A percentile compares a stretch with the other conserved stretches of the same genome.
phyloP scores from a whole-genome alignment of 768 basidiomycete genomes.

The Amanita subjunquillea region DNA sequence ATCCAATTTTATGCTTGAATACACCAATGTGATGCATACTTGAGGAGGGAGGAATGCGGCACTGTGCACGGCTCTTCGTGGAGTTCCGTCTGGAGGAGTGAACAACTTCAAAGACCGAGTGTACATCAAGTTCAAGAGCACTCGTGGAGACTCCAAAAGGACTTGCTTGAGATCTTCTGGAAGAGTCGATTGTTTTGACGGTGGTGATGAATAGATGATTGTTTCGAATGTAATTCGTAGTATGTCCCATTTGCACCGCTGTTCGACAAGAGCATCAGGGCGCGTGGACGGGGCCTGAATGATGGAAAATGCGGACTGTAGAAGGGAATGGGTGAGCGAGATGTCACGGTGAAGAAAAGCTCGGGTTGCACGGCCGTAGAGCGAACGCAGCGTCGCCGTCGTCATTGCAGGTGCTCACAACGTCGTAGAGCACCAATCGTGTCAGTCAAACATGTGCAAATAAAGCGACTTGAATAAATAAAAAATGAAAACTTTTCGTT shows the following conservation, averaged over 20 bases:
- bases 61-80: conserved; percentile 25
- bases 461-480: no score
- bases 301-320: conserved; percentile 59
- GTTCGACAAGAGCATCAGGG: conserved; percentile 33
- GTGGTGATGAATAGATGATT: conserved; percentile 55
- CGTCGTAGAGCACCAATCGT: no score
- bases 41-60: conserved; percentile 58
- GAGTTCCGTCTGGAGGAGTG: conserved; percentile 32
- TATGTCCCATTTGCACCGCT: conserved; percentile 80
- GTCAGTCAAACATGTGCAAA: no score
- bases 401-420: conserved; percentile 14
- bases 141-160: conserved; percentile 47
- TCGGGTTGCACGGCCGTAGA: conserved; percentile 69
- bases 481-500: no score
- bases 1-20: conserved; percentile 59
- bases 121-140: conserved; percentile 46
- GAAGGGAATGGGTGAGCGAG: conserved; percentile 50
- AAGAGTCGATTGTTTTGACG: conserved; percentile 29
- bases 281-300: conserved; percentile 29
- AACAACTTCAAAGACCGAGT: conserved; percentile 60
- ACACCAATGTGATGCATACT: conserved; percentile 59
- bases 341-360: conserved; percentile 73
- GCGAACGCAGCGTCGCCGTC: conserved; percentile 47
- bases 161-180: conserved; percentile 43
- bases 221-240: conserved; percentile 77